Evolutionary conservation across 495 filamentous ascomycete species (phyloP).

Genomic region (Neurospora africana): DNA sequence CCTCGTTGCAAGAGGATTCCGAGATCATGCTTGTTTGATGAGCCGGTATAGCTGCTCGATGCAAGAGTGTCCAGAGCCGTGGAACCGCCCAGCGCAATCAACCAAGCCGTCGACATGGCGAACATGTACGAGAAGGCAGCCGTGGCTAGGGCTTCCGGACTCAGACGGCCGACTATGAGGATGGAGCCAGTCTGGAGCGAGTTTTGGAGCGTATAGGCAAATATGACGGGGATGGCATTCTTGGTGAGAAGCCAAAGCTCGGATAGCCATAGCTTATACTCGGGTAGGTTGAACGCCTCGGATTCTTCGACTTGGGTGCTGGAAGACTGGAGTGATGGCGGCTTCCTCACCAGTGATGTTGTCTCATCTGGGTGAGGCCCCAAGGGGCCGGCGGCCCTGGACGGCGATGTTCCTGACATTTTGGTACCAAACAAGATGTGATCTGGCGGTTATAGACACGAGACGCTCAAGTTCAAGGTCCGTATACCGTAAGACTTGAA

Average conservation of each 20-base stretch:
- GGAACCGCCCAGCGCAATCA: constrained; percentile 85
- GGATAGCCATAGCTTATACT: constrained; percentile 26
- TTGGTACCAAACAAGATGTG: background rate
- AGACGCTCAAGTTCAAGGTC: background rate
- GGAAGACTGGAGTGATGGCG: constrained; percentile 6
- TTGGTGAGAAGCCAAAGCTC: constrained; percentile 63
- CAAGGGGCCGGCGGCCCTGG: constrained; percentile 1
- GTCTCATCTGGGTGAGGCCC: constrained; percentile 25
- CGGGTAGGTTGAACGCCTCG: constrained; percentile 1
- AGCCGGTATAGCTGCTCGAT: constrained; percentile 79
- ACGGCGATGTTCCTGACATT: background rate
- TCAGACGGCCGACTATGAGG: constrained; percentile 66
- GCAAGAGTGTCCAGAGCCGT: constrained; percentile 85
- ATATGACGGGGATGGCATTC: constrained; percentile 67
- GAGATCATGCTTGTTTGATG: constrained; percentile 69
- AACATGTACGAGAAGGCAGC: constrained; percentile 90
- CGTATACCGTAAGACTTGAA: background rate
- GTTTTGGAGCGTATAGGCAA: constrained; percentile 85
- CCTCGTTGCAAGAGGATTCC: constrained; percentile 74
- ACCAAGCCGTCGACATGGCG: constrained; percentile 82
- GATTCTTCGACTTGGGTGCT: background rate
- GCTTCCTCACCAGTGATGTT: constrained; percentile 40
- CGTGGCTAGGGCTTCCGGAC: constrained; percentile 70
- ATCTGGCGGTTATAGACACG: background rate
- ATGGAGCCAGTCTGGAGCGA: constrained; percentile 80